These are phyloP conservation scores for Trametes sp. DNA, from an alignment of 1,284 basidiomycete species.

Conservation along the genomic window DNA sequence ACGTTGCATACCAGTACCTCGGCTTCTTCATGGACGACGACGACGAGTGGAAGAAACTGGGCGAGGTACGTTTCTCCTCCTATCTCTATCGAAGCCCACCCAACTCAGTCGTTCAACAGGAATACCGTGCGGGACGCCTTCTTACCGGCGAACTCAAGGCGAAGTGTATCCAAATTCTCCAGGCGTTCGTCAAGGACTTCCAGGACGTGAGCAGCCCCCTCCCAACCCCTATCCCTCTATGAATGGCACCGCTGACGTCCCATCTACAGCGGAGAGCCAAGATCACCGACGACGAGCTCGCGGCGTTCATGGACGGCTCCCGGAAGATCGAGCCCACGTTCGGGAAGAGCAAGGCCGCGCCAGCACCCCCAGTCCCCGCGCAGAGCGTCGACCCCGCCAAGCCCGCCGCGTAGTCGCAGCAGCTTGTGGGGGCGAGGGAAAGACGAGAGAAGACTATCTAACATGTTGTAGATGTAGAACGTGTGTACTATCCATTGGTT, in stretches of 20 bases:
- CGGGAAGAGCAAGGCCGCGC: conserved; percentile 38
- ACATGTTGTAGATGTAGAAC: conserved; percentile 31
- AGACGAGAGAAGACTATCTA: conserved; percentile 20
- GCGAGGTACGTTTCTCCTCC: conserved; percentile 61
- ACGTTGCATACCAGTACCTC: conserved; percentile 96
- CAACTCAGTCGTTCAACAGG: conserved; percentile 52
- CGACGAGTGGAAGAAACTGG: conserved; percentile 81
- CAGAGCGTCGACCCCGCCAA: conserved; percentile 4
- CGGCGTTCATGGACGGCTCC: conserved; percentile 84
- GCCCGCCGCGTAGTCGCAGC: conserved; percentile 4
- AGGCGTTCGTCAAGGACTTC: conserved; percentile 88
- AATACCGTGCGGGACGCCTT: conserved; percentile 90
- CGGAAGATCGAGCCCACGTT: conserved; percentile 78
- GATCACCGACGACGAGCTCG: conserved; percentile 83
- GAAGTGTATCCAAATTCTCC: conserved; percentile 86
- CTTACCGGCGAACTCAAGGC: conserved; percentile 95
- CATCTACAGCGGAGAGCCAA: conserved; percentile 73
- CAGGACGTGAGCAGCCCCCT: conserved; percentile 72
- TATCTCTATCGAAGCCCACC: neutral
- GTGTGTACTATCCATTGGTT: conserved; percentile 5
- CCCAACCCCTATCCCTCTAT: too few relatives aligned
- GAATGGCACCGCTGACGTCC: neutral
- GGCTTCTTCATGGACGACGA: conserved; percentile 98
- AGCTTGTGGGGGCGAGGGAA: neutral
- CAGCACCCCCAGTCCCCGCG: neutral